Evolutionary conservation across 495 filamentous ascomycete species (phyloP).

Genomic region (Xylaria longipes): DNA sequence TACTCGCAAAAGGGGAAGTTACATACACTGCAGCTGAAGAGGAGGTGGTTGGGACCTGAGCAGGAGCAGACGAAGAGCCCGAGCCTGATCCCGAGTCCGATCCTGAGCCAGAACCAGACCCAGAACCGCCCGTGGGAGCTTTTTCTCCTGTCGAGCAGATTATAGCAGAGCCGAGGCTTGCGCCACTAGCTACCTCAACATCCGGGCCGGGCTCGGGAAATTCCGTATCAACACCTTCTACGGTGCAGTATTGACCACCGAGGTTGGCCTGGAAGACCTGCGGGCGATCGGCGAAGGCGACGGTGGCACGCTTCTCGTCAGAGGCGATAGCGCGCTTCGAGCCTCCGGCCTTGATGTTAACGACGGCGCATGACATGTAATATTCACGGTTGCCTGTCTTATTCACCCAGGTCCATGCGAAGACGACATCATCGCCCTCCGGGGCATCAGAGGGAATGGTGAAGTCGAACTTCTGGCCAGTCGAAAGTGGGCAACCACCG

Average conservation of each 20-base stretch:
- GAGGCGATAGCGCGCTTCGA: constrained; percentile 37
- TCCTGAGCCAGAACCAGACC: constrained; percentile 24
- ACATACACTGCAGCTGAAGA: constrained; percentile 26
- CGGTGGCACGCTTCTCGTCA: constrained; percentile 38
- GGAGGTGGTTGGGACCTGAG: constrained; percentile 10
- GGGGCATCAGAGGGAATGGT: constrained; percentile 66
- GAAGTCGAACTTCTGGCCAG: constrained; percentile 61
- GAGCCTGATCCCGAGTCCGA: constrained; percentile 28
- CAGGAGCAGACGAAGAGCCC: constrained; percentile 14
- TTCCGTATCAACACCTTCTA: constrained; percentile 60
- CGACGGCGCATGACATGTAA: constrained; percentile 71
- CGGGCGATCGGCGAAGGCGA: constrained; percentile 59
- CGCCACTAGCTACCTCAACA: constrained; percentile 50
- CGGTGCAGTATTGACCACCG: constrained; percentile 58
- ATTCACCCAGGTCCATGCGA: constrained; percentile 74
- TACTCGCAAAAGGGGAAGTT: constrained; percentile 8
- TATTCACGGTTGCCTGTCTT: constrained; percentile 70
- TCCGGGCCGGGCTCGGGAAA: constrained; percentile 78
- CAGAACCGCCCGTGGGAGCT: constrained; percentile 33
- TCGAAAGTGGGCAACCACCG: constrained; percentile 62
- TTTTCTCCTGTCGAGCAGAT: constrained; percentile 44
- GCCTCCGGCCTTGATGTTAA: constrained; percentile 56
- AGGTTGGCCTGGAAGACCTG: constrained; percentile 67
- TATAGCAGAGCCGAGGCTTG: constrained; percentile 38
- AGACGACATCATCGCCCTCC: constrained; percentile 62